Evolutionary conservation across 1,284 basidiomycete genomes (phyloP).

Genomic region (Microbotryum intermedium): DNA sequence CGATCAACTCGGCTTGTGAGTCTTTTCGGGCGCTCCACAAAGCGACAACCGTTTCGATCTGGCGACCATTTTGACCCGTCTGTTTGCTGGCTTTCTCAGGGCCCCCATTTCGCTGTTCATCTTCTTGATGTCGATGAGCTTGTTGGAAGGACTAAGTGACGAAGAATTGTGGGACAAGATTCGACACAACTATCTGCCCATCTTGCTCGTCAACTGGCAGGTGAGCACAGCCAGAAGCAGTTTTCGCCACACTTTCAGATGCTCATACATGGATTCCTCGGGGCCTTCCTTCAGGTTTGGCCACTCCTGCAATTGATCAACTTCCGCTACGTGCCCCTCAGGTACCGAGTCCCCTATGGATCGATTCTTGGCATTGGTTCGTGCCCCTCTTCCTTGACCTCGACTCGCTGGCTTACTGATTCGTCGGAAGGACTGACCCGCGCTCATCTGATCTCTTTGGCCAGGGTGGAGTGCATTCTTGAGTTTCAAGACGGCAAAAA

Average conservation of each 20-base stretch:
- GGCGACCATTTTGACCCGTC: neutral
- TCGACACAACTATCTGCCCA: constrained; percentile 18
- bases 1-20: constrained; percentile 28
- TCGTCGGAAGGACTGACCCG: too few relatives aligned
- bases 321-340: constrained; percentile 25
- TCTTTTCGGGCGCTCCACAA: neutral
- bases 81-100: neutral
- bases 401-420: too few relatives aligned
- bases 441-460: too few relatives aligned
- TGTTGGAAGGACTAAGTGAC: constrained; percentile 24
- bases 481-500: too few relatives aligned
- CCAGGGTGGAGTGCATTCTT: too few relatives aligned
- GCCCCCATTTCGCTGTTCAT: constrained; percentile 28
- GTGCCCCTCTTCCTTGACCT: too few relatives aligned
- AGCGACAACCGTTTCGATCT: neutral
- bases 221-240: neutral
- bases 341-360: constrained; percentile 23
- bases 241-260: neutral
- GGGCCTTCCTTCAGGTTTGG: constrained; percentile 20
- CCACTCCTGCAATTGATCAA: constrained; percentile 28
- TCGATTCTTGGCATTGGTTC: neutral
- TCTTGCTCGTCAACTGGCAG: constrained; percentile 29
- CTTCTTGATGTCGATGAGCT: constrained; percentile 28
- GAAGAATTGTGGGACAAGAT: constrained; percentile 22
- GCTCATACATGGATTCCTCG: neutral